These are phyloP conservation scores for Cichorium intybus DNA, from an alignment of 140 eudicot genomes.

Conservation along the genomic window DNA sequence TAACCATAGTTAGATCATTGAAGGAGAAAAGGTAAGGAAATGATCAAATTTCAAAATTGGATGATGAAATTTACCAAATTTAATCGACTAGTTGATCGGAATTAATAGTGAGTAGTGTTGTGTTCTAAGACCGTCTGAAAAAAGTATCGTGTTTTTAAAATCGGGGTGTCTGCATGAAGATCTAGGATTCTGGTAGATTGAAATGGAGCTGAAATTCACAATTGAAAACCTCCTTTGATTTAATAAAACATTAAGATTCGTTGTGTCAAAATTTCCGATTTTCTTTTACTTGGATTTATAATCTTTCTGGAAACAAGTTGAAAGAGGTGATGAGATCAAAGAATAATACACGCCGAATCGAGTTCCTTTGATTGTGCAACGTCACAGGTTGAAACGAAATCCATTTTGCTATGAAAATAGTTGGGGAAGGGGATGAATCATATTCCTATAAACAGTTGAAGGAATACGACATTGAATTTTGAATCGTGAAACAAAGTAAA, in stretches of 20 bases:
- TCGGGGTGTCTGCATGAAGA: constrained; percentile 1
- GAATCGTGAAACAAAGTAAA: too few relatives aligned
- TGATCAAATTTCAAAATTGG: not conserved
- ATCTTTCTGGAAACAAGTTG: not conserved
- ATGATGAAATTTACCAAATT: not conserved
- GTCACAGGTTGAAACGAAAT: too few relatives aligned
- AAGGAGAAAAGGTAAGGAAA: not conserved
- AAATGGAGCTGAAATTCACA: too few relatives aligned
- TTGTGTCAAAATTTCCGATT: not conserved
- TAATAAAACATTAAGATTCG: not conserved
- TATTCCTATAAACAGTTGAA: not conserved
- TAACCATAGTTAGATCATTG: constrained; percentile 19
- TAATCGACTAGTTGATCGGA: not conserved
- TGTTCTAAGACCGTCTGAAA: too few relatives aligned
- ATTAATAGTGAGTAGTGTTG: not conserved
- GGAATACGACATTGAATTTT: constrained; percentile 3
- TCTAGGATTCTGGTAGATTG: not conserved
- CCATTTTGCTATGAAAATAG: too few relatives aligned
- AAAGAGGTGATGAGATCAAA: not conserved
- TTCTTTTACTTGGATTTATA: not conserved
- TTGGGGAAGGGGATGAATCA: not conserved
- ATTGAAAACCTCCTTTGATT: not conserved
- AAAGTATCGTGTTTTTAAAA: not conserved
- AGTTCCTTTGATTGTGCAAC: not conserved
- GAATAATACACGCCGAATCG: not conserved